Conservation (phyloP, 306 rosid genomes). For the Medicago arabica region DNA sequence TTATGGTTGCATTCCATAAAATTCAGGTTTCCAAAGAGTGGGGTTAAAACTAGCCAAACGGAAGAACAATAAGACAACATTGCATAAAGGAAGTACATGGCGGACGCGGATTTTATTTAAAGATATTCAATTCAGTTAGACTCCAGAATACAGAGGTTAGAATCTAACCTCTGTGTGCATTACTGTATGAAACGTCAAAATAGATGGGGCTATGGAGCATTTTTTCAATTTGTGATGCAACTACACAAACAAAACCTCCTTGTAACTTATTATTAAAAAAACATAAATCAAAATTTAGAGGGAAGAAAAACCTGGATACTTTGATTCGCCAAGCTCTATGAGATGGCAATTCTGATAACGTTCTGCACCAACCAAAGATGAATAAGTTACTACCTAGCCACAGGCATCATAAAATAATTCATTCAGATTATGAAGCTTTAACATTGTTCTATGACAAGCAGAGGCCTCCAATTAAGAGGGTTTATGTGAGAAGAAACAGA, state of each 20-base stretch:
- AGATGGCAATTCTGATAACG: conserved; percentile 21
- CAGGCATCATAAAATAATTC: conserved; percentile 11
- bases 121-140: conserved; percentile 26
- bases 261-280: conserved; percentile 6
- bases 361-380: conserved; percentile 45
- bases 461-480: not conserved
- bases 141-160: conserved; percentile 16
- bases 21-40: not conserved
- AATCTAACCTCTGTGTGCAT: not conserved
- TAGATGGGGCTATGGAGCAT: not conserved
- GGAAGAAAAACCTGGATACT: conserved; percentile 42
- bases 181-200: not conserved
- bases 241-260: conserved; percentile 12
- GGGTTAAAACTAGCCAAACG: not conserved
- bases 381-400: conserved; percentile 21
- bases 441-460: not conserved
- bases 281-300: conserved; percentile 24
- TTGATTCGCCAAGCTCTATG: conserved; percentile 19
- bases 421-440: conserved; percentile 10
- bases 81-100: not conserved
- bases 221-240: conserved; percentile 17
- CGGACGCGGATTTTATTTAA: not conserved
- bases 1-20: conserved; percentile 1
- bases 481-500: not conserved
- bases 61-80: not conserved